Evolutionary conservation across 306 rosid species (phyloP), one percentile per base, ranked within the genome.

Genomic region (Sophora flavescens): DNA sequence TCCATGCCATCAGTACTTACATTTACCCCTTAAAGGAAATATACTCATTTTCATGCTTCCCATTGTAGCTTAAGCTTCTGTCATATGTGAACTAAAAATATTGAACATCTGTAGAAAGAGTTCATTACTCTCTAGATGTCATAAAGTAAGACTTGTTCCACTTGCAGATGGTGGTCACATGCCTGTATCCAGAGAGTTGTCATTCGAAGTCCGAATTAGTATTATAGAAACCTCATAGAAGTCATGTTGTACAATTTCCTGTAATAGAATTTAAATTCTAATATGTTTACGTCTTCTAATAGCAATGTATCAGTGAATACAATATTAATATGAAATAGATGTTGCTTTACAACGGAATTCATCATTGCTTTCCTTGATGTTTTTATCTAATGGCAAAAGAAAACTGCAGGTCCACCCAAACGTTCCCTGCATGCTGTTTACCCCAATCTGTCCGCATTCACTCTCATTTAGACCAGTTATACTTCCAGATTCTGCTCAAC

Each of bases 381-480:
- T 73, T 8, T 32, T 47, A 61, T 62, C 75, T 86, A 57, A 72
- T 16, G 57, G 42, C 33, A 50, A 71, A 63, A 53, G 60, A 59
- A 81, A 58, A 70, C 12, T 83, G 87, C 88, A 95, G 99, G 99
- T 95, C 80, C 99, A 95, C 86, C 99, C 97, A 75, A 95, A 92
- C 33, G 99, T 95, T 77, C 99, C 99, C 11, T 86, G 98, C 93
- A 89, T 95, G 87, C 69, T 95, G 69, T 95, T 95, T 65, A 95
- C 97, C 41, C 99, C 98, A 62, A 92, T 95, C 86, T 88, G 99
- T 68, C 99, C 99, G 12, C 98, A 95, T 86, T 92, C 97, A 44
- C 99, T 95, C 82, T 95, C 99, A 60, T 95, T 92, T 84, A 87
- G 97, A 75, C 99, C 99, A 4, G 99, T 95, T 78, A 90, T 95